Evolutionary conservation across 139 green algal genomes (phyloP).

Genomic region (Zygnema circumcarinatum): DNA sequence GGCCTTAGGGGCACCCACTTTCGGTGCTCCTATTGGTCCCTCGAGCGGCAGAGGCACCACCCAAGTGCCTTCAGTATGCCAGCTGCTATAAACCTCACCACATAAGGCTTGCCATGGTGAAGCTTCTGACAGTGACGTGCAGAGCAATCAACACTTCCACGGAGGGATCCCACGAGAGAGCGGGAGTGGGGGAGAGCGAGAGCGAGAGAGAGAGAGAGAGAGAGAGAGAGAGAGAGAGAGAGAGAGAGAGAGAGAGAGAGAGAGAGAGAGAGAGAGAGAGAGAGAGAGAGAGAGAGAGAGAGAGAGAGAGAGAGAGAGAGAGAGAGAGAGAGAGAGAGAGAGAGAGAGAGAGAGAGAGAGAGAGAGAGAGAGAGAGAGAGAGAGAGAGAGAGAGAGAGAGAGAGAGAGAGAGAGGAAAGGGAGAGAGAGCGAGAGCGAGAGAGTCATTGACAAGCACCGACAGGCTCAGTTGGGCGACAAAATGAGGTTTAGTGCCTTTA

Average conservation of each 20-base stretch:
- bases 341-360: background rate
- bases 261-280: background rate
- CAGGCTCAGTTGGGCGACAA: too few species aligned
- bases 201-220: constrained; percentile 3
- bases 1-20: too few species aligned
- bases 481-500: too few species aligned
- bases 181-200: background rate
- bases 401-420: background rate
- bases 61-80: background rate
- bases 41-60: background rate
- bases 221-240: background rate
- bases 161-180: background rate
- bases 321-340: background rate
- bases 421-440: background rate
- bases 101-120: background rate
- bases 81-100: background rate
- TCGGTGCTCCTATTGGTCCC: too few species aligned
- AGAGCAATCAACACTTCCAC: background rate
- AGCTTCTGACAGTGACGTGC: background rate
- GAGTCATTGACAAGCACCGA: too few species aligned
- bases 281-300: background rate
- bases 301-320: background rate
- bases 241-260: background rate
- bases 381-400: background rate
- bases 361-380: background rate